A percentile compares a stretch with the other conserved stretches of the same genome.
Conservation (phyloP, 495 filamentous ascomycete species). For the Aspergillus bridgeri region DNA sequence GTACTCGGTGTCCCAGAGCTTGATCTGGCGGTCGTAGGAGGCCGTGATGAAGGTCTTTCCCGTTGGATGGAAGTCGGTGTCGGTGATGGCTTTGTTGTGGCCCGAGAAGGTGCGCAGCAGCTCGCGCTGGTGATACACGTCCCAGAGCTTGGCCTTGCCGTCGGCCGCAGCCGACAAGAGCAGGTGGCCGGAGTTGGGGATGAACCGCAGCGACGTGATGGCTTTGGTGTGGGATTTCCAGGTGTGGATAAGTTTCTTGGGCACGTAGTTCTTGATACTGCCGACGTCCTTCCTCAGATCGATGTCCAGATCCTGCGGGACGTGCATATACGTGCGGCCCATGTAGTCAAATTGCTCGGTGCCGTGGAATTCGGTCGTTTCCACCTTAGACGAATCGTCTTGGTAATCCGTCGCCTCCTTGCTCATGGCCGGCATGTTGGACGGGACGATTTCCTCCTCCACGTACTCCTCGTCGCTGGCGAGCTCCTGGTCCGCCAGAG, state of each 20-base stretch:
- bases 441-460: slow-evolving; percentile 47
- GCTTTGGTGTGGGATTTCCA: slow-evolving; percentile 85
- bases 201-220: slow-evolving; percentile 83
- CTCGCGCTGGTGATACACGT: slow-evolving; percentile 85
- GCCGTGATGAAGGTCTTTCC: slow-evolving; percentile 90
- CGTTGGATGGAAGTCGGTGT: slow-evolving; percentile 77
- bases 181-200: slow-evolving; percentile 82
- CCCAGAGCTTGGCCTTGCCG: slow-evolving; percentile 88
- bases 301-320: slow-evolving; percentile 92
- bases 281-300: slow-evolving; percentile 79
- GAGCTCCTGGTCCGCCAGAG: slow-evolving; percentile 53
- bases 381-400: slow-evolving; percentile 52
- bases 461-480: slow-evolving; percentile 81
- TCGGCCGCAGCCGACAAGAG: slow-evolving; percentile 84
- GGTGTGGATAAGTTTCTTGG: slow-evolving; percentile 87
- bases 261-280: slow-evolving; percentile 80
- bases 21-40: slow-evolving; percentile 90
- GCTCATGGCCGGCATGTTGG: slow-evolving; percentile 49
- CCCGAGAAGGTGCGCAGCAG: slow-evolving; percentile 86
- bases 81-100: slow-evolving; percentile 85
- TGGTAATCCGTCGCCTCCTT: slow-evolving; percentile 61
- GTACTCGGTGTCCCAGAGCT: slow-evolving; percentile 97
- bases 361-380: slow-evolving; percentile 88
- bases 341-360: slow-evolving; percentile 82
- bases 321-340: slow-evolving; percentile 77